phyloP scores from a whole-genome alignment of 1,139 yeast species.

The Kodamaea alishanica region DNA sequence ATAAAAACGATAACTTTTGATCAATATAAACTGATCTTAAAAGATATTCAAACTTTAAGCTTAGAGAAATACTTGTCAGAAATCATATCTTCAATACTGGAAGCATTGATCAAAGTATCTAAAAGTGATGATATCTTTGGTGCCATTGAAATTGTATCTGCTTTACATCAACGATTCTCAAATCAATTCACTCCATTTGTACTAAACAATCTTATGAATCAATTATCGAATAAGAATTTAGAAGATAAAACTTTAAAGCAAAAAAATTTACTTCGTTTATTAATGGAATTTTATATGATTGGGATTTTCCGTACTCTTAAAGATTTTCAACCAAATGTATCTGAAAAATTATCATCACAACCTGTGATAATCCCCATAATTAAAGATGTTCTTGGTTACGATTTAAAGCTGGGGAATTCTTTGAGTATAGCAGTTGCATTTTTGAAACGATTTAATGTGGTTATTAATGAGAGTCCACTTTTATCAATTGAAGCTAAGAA shows the following conservation, averaged over 20 bases:
- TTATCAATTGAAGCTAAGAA: slow-evolving; percentile 11
- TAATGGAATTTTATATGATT: slow-evolving; percentile 61
- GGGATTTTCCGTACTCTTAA: slow-evolving; percentile 50
- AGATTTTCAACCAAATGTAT: slow-evolving; percentile 28
- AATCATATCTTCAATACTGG: slow-evolving; percentile 58
- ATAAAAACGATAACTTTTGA: slow-evolving; percentile 55
- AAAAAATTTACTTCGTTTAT: slow-evolving; percentile 48
- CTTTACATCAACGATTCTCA: slow-evolving; percentile 73
- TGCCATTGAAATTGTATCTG: slow-evolving; percentile 65
- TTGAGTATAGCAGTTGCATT: slow-evolving; percentile 47
- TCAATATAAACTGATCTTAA: slow-evolving; percentile 40
- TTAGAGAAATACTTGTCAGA: slow-evolving; percentile 78
- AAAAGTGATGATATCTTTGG: slow-evolving; percentile 61
- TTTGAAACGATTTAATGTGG: slow-evolving; percentile 45
- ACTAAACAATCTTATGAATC: slow-evolving; percentile 16
- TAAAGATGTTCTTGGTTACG: slow-evolving; percentile 52
- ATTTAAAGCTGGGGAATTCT: slow-evolving; percentile 46
- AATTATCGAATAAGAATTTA: slow-evolving; percentile 32
- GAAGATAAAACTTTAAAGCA: slow-evolving; percentile 46
- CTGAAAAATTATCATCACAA: slow-evolving; percentile 20
- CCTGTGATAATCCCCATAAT: slow-evolving; percentile 49
- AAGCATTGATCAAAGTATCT: slow-evolving; percentile 54
- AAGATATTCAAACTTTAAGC: slow-evolving; percentile 61
- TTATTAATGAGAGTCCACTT: slow-evolving; percentile 12
- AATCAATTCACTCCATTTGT: slow-evolving; percentile 50